Evolutionary conservation across 805 yeast species (phyloP), one percentile per base, ranked within the genome.

Genomic region (Blastobotrys americana): DNA sequence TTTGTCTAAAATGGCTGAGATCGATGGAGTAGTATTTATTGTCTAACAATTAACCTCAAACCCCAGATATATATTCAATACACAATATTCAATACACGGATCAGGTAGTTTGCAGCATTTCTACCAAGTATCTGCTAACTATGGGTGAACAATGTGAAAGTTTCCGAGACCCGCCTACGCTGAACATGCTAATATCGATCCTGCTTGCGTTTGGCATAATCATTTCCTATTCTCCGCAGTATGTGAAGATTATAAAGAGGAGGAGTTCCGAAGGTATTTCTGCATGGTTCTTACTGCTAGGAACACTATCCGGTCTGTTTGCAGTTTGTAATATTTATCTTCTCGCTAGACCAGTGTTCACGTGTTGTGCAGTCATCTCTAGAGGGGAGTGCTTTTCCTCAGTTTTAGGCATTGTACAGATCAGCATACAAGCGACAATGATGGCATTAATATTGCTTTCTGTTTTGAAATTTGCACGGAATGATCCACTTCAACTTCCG

Each of bases 211-310:
- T 75, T 1, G 95, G 88, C 2, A 84, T 86, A 5, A 74, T 79
- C 27, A 53, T 72, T 8, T 82, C 90, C 37, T 86, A 86, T 58
- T 43, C 80, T 3, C 95, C 95, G 0, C 96, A 86, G 64, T 85
- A 82, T 59, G 45, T 69, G 36, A 72, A 80, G 37, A 78, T 86
- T 43, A 61, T 75, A 42, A 53, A 58, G 16, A 71, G 87, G 41
- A 63, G 73, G 41, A 72, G 87, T 4, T 78, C 89, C 9, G 88
- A 84, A 57, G 96, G 96, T 3, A 66, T 86, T 18, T 81, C 89
- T 3, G 84, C 89, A 9, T 69, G 73, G 53, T 86, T 79, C 57
- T 67, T 86, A 25, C 63, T 86, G 10, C 70, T 87, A 34, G 93
- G 93, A 3, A 74, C 82, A 3, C 61, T 80, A 39, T 77, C 89